Conservation (phyloP, 352 stramenopile genomes). For the Globisporangium middletonii region DNA sequence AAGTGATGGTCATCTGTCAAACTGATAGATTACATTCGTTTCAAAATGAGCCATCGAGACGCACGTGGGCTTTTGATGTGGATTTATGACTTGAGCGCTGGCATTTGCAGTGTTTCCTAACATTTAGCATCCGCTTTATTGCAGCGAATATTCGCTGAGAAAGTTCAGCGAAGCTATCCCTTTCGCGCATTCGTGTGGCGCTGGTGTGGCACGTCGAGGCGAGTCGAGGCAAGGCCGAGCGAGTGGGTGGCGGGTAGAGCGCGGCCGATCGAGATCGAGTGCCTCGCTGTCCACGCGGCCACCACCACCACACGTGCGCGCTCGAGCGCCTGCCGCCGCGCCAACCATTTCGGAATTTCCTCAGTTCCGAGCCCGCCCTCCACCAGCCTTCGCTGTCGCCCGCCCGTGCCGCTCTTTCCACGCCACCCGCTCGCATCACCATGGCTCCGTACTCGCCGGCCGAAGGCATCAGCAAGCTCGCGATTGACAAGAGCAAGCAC, state of each 20-base stretch:
- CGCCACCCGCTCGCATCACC: slow-evolving; percentile 18
- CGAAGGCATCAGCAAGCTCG: slow-evolving; percentile 80
- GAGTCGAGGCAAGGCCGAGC: too few species aligned
- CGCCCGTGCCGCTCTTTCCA: slow-evolving; percentile 8
- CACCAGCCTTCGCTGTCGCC: slow-evolving; percentile 1
- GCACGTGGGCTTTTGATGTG: too few species aligned
- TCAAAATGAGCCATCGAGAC: too few species aligned
- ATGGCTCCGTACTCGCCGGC: slow-evolving; percentile 83
- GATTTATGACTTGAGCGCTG: too few species aligned
- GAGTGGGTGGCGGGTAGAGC: slow-evolving; percentile 7
- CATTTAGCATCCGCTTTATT: too few species aligned
- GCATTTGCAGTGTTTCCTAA: too few species aligned
- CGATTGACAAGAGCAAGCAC: slow-evolving; percentile 88
- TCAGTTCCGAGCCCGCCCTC: slow-evolving; percentile 30
- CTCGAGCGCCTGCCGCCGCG: neutral
- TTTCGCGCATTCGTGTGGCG: neutral
- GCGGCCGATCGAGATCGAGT: neutral
- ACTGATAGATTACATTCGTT: too few species aligned
- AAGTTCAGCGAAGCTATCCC: neutral
- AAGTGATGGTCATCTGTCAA: too few species aligned
- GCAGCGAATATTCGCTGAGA: neutral
- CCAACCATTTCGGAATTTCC: slow-evolving; percentile 78
- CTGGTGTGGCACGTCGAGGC: neutral
- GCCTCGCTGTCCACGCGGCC: neutral
- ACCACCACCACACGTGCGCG: neutral